Evolutionary conservation across 768 basidiomycete genomes (phyloP), one percentile per base, ranked within the genome.

Genomic region (Mycena vitilis): DNA sequence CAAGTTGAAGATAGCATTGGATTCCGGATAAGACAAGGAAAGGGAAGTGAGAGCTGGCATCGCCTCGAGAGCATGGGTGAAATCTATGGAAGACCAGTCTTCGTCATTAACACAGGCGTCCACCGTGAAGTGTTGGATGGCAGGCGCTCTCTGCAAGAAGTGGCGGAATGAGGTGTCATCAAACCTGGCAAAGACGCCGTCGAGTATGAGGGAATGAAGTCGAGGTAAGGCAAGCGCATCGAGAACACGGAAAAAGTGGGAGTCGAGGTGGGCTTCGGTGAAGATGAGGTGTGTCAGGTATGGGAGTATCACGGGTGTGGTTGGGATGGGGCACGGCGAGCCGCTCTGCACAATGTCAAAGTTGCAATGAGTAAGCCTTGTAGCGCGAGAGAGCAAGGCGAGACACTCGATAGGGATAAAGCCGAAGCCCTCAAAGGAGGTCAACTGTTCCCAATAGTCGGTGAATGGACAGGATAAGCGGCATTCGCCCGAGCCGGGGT

Each of bases 21-120:
- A 16, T 13, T 5, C 6, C 2, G 13, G 3, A 34, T 3, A 2
- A 15, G 40, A 40, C 40, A 53, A 6, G 7, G 15, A 30, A 38
- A 56, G 54, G 36, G 54, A 56, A 4, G 54, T 56, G 13, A 56
- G 20, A 22, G 22, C 2, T 4, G 60, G 48, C 48, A 61, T 61
- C 16, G 37, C 60, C 23, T 16, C 22, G 22, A 60, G 48, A 18
- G 47, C 37, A 10, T 18, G 7, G n/a, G 36, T 49, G 6, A 40
- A 5, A 42, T n/a, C 6, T 13, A 6, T 40, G 38, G 6, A 7
- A n/a, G n/a, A n/a, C n/a, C n/a, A n/a, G n/a, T n/a, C n/a, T n/a
- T n/a, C n/a, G n/a, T n/a, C n/a, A n/a, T n/a, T n/a, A n/a, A n/a
- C n/a, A n/a, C n/a, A n/a, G n/a, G n/a, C n/a, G n/a, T n/a, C n/a